Conservation (phyloP, 257 asterid genomes). For the Capsicum chinense region DNA sequence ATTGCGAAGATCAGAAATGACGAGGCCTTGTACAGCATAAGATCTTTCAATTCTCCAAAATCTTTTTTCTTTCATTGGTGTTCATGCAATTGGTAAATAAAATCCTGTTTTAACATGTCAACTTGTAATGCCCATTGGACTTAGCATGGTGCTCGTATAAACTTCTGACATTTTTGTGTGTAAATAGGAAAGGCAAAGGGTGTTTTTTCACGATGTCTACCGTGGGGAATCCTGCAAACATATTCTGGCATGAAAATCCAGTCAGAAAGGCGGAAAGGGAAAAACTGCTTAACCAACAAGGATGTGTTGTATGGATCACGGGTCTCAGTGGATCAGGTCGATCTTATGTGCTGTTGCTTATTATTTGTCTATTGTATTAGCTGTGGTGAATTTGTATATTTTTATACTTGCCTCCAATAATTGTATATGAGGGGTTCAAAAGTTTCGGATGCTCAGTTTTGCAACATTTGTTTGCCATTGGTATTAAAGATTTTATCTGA, state of each 20-base stretch:
- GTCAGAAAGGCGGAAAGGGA: constrained; percentile 81
- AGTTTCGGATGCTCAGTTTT: background rate
- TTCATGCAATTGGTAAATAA: background rate
- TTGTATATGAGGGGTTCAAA: background rate
- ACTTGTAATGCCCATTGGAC: background rate
- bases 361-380: background rate
- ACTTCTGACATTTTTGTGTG: background rate
- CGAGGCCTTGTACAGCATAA: background rate
- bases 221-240: constrained; percentile 76
- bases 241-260: constrained; percentile 93
- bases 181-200: constrained; percentile 36
- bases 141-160: background rate
- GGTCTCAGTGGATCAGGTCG: constrained; percentile 99
- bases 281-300: constrained; percentile 82
- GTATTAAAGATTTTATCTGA: constrained; percentile 20
- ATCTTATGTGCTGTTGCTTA: background rate
- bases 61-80: constrained; percentile 32
- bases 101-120: background rate
- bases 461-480: background rate
- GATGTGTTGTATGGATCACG: constrained; percentile 96
- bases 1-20: background rate
- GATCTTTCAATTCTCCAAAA: constrained; percentile 25
- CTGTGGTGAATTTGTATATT: background rate
- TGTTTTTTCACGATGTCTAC: constrained; percentile 54
- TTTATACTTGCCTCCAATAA: background rate